Percentiles rank a stretch among this genome's conserved stretches.
These are phyloP conservation scores for Colletotrichum sojae DNA, from an alignment of 2,329 filamentous ascomycete species.

Conservation along the genomic window DNA sequence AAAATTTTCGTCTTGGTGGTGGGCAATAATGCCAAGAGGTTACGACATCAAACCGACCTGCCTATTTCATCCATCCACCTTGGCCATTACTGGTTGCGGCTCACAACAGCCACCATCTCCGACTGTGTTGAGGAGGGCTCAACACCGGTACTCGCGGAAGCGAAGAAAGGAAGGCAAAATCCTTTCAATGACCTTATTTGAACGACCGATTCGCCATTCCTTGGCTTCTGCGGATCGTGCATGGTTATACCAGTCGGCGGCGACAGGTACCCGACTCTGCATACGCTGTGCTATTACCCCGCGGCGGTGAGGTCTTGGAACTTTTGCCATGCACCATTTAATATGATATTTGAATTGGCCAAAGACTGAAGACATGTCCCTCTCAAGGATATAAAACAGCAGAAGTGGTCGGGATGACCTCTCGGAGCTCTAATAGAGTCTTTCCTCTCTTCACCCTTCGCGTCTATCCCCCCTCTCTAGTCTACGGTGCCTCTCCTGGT, in stretches of 20 bases:
- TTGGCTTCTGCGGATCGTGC: slow-evolving; percentile 29
- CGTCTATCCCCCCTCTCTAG: too few relatives aligned
- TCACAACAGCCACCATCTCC: background rate
- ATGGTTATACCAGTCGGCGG: background rate
- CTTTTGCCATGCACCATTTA: slow-evolving; percentile 20
- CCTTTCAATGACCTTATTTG: slow-evolving; percentile 21
- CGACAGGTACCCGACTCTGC: background rate
- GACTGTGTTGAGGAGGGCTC: background rate
- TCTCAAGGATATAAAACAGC: background rate
- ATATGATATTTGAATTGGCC: background rate
- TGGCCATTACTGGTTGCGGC: background rate
- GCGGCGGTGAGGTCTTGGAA: slow-evolving; percentile 5
- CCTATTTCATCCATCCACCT: slow-evolving; percentile 16
- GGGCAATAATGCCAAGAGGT: slow-evolving; percentile 27
- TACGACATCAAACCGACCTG: slow-evolving; percentile 33
- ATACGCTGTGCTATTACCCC: background rate
- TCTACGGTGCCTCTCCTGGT: background rate
- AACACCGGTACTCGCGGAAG: background rate
- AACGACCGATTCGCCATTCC: slow-evolving; percentile 29
- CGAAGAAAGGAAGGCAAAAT: background rate
- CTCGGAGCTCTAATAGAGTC: background rate
- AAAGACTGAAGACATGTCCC: background rate
- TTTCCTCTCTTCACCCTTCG: background rate
- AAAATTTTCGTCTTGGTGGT: background rate
- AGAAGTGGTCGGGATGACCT: background rate